Conservation (phyloP, 2,329 filamentous ascomycete species). For the Rutstroemia sp. region DNA sequence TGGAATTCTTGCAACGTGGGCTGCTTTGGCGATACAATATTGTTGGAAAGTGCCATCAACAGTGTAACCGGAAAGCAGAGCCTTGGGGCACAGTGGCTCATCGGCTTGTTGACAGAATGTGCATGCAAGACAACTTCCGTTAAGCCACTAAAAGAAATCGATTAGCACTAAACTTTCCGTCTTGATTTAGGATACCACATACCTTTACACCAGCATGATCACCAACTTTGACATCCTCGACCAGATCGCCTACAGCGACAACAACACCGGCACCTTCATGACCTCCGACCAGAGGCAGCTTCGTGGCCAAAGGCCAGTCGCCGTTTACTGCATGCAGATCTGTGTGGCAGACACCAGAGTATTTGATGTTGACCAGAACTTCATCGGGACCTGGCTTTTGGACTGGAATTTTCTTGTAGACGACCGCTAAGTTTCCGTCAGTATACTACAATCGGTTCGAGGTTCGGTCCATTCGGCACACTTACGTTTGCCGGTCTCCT, state of each 20-base stretch:
- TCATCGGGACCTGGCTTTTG: slow-evolving; percentile 77
- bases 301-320: slow-evolving; percentile 80
- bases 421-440: slow-evolving; percentile 39
- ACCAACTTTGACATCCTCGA: slow-evolving; percentile 71
- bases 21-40: slow-evolving; percentile 81
- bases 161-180: slow-evolving; percentile 9
- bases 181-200: neutral
- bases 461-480: slow-evolving; percentile 16
- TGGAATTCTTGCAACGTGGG: slow-evolving; percentile 75
- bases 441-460: neutral
- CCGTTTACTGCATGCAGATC: slow-evolving; percentile 77
- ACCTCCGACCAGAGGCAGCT: slow-evolving; percentile 80
- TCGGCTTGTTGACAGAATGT: slow-evolving; percentile 74
- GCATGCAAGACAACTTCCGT: slow-evolving; percentile 78
- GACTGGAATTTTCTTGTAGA: slow-evolving; percentile 78
- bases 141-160: slow-evolving; percentile 59
- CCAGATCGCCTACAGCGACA: slow-evolving; percentile 70
- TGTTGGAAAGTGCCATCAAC: slow-evolving; percentile 92
- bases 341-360: slow-evolving; percentile 85
- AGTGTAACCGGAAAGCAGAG: slow-evolving; percentile 79
- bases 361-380: slow-evolving; percentile 87
- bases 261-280: slow-evolving; percentile 75
- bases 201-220: slow-evolving; percentile 77
- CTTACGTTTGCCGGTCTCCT: slow-evolving; percentile 68
- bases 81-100: slow-evolving; percentile 73